Evolutionary conservation across 495 filamentous ascomycete species (phyloP).

Genomic region (Articulospora tetracladia): DNA sequence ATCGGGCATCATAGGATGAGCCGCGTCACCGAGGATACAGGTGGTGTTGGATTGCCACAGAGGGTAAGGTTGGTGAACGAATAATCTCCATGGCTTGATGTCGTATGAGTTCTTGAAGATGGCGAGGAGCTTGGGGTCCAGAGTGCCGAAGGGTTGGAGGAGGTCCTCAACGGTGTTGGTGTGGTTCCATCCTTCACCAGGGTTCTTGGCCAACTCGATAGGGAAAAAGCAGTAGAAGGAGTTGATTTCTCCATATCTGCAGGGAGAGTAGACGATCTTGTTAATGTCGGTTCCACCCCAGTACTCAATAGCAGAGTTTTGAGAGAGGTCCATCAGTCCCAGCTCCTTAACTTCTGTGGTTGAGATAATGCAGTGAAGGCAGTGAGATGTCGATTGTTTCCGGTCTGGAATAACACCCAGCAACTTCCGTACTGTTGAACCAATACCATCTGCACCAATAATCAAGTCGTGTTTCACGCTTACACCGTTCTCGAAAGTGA

Average conservation of each 20-base stretch:
- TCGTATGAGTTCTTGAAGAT: slow-evolving; percentile 25
- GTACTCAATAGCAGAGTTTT: slow-evolving; percentile 26
- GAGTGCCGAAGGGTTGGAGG: slow-evolving; percentile 17
- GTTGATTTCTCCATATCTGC: slow-evolving; percentile 22
- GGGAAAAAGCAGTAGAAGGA: slow-evolving; percentile 34
- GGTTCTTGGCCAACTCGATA: slow-evolving; percentile 13
- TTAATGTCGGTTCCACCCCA: slow-evolving; percentile 28
- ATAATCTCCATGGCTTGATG: slow-evolving; percentile 38
- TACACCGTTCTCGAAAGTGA: slow-evolving; percentile 50
- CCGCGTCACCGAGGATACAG: slow-evolving; percentile 64
- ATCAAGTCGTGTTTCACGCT: slow-evolving; percentile 48
- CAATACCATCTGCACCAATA: slow-evolving; percentile 51
- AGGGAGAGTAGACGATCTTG: slow-evolving; percentile 28
- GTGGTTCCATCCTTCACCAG: slow-evolving; percentile 21
- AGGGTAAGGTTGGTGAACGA: slow-evolving; percentile 39
- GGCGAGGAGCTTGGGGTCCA: slow-evolving; percentile 20
- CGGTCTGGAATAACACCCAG: slow-evolving; percentile 42
- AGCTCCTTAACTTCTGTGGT: slow-evolving; percentile 25
- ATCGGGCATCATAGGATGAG: slow-evolving; percentile 67
- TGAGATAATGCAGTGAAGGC: slow-evolving; percentile 40
- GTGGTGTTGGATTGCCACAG: slow-evolving; percentile 37
- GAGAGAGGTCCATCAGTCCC: slow-evolving; percentile 16
- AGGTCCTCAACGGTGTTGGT: slow-evolving; percentile 15
- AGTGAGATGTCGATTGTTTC: slow-evolving; percentile 40
- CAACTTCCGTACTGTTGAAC: slow-evolving; percentile 13